Base-by-base conservation (phyloP, 257 asterid genomes). In the Dorcoceras hygrometricum region DNA sequence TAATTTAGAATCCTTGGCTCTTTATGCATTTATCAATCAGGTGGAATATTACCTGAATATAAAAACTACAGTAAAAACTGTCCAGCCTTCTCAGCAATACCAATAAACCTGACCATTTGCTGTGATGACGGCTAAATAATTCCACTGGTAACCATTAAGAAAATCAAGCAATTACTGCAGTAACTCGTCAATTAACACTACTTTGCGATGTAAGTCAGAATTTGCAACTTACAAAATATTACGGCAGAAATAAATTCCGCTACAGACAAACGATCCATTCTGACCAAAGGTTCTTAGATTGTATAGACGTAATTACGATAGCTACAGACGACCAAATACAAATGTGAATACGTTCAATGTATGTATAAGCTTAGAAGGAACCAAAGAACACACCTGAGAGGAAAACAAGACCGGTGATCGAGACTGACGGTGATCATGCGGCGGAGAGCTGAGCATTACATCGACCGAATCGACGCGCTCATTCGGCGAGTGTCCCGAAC, bases 371-470 rank as follows among this genome's bases (percentile, higher is more conserved):
- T 32, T 18, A 50, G 10, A 63, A 69, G 19, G 70, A 51, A 50
- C 39, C 50, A 29, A 57, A 59, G 56, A 58, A 62, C 8, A 31
- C 56, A 85, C 95, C 94, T 88, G 96, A 59, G 94, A 81, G 22
- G 88, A 73, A 60, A 91, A 83, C 81, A 78, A 73, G 34, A 77
- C 70, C 26, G 95, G 93, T 3, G 93, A 61, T 56, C 71, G 83
- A 73, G 87, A 74, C 61, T 63, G 95, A 20, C 71, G 80, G n/a
- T 81, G 87, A 57, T 81, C 87, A 11, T 54, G 89, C 48, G 88
- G 82, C 36, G 95, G 91, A 50, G 90, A 86, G 75, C 85, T 85
- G 27, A 75, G 75, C 91, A 85, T 87, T 39, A 80, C 72, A 79
- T 91, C 96, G n/a, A 73, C 73, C 1, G 89, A 84, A n/a, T 77